Evolutionary conservation across 2,329 filamentous ascomycete genomes (phyloP).

Genomic region (Trichoderma breve): DNA sequence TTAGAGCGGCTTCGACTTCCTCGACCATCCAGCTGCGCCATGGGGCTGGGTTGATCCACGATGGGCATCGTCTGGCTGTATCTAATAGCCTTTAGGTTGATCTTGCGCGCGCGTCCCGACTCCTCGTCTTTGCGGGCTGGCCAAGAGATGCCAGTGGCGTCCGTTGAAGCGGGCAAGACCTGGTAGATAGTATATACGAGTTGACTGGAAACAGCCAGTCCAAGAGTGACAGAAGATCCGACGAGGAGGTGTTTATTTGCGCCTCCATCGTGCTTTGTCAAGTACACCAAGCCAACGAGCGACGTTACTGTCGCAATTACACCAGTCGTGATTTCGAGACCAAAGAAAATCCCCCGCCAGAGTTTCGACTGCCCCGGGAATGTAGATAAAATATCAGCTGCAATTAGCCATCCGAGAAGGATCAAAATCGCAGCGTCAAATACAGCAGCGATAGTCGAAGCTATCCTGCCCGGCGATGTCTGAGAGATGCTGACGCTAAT

Average conservation of each 20-base stretch:
- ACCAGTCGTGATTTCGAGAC: slow-evolving; percentile 39
- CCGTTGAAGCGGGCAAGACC: slow-evolving; percentile 40
- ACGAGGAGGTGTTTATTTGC: slow-evolving; percentile 37
- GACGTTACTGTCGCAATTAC: slow-evolving; percentile 46
- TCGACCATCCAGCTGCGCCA: not conserved
- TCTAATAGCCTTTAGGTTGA: slow-evolving; percentile 51
- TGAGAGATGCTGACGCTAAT: slow-evolving; percentile 17
- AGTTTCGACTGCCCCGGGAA: slow-evolving; percentile 27
- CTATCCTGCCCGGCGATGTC: slow-evolving; percentile 16
- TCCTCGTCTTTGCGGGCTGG: slow-evolving; percentile 33
- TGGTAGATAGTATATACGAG: slow-evolving; percentile 48
- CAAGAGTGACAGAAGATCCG: slow-evolving; percentile 46
- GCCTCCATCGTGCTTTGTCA: slow-evolving; percentile 27
- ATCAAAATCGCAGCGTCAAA: slow-evolving; percentile 31
- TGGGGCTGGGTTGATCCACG: slow-evolving; percentile 27
- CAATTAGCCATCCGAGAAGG: slow-evolving; percentile 31
- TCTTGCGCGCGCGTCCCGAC: slow-evolving; percentile 17
- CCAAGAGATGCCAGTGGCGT: slow-evolving; percentile 23
- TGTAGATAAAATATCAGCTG: slow-evolving; percentile 32
- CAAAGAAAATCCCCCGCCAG: slow-evolving; percentile 29
- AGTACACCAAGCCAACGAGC: slow-evolving; percentile 43
- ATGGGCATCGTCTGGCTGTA: slow-evolving; percentile 47
- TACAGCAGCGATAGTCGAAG: slow-evolving; percentile 30
- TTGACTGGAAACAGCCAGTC: slow-evolving; percentile 46
- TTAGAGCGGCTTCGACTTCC: slow-evolving; percentile 40